phyloP scores from a whole-genome alignment of 192 early-diverging fungal genomes.

The Backusella westeae region DNA sequence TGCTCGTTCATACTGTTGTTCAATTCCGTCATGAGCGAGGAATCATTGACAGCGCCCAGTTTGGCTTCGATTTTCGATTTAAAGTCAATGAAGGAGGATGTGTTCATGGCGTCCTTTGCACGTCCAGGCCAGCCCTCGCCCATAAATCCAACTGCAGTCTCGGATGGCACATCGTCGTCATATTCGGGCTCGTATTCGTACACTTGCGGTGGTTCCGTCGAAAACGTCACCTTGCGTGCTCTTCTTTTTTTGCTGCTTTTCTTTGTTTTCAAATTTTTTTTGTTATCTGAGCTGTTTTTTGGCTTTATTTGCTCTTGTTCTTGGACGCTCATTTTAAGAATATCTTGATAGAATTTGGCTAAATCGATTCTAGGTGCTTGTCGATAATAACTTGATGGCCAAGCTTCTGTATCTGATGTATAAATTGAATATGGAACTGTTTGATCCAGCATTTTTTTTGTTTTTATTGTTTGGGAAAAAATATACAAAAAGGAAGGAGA shows the following conservation, averaged over 20 bases:
- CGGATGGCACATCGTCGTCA: not conserved
- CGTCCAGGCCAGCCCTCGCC: conserved; percentile 5
- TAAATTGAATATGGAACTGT: not conserved
- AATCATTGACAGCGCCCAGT: not conserved
- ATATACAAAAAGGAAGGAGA: not conserved
- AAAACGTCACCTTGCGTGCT: not conserved
- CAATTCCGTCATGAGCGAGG: not conserved
- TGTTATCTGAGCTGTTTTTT: not conserved
- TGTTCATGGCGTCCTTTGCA: conserved; percentile 3
- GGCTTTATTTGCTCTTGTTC: not conserved
- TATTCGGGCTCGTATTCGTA: conserved; percentile 19
- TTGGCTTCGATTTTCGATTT: conserved; percentile 16
- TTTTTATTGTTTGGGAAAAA: not conserved
- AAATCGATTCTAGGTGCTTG: conserved; percentile 9
- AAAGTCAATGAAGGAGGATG: conserved; percentile 1
- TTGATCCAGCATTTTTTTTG: not conserved
- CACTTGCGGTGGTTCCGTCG: conserved; percentile 4
- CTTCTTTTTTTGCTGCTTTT: not conserved
- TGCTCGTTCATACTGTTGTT: not conserved
- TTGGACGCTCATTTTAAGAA: not conserved
- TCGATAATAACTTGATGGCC: conserved; percentile 12
- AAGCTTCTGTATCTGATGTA: not conserved
- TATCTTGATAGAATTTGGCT: conserved; percentile 12
- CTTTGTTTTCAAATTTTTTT: not conserved
- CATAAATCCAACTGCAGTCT: not conserved